Evolutionary conservation across 345 rosid genomes (phyloP).

Genomic region (Litchi chinensis): DNA sequence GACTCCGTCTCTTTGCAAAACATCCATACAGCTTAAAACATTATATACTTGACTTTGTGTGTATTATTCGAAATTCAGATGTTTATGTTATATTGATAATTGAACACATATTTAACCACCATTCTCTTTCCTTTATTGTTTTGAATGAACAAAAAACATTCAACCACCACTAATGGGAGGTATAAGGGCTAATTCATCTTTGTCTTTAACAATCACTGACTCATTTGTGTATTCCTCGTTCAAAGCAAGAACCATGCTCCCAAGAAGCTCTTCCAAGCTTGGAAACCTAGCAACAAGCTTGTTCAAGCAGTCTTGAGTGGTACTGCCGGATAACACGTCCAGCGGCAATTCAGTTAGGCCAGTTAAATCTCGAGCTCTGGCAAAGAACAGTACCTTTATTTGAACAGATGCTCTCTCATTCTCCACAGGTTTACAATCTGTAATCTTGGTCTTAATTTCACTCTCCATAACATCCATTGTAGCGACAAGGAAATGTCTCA

Average conservation of each 20-base stretch:
- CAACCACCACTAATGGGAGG: slow-evolving; percentile 99
- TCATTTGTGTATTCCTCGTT: slow-evolving; percentile 74
- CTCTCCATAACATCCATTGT: slow-evolving; percentile 29
- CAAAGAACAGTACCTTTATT: slow-evolving; percentile 80
- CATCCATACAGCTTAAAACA: too few species aligned
- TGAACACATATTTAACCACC: not conserved
- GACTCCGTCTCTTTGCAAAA: too few species aligned
- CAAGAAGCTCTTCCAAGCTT: slow-evolving; percentile 59
- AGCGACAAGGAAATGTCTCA: not conserved
- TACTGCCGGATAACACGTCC: slow-evolving; percentile 65
- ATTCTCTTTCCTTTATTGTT: not conserved
- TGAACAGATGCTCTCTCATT: slow-evolving; percentile 37
- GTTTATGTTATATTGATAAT: not conserved
- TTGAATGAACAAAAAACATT: not conserved
- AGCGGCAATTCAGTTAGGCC: slow-evolving; percentile 55
- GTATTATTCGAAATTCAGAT: too few species aligned
- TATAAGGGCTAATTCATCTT: slow-evolving; percentile 89
- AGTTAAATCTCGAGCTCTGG: slow-evolving; percentile 82
- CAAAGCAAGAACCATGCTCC: slow-evolving; percentile 77
- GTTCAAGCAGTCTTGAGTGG: slow-evolving; percentile 64
- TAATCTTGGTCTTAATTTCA: slow-evolving; percentile 18
- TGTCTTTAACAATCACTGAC: slow-evolving; percentile 57
- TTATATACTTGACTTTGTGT: too few species aligned
- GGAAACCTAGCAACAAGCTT: slow-evolving; percentile 65
- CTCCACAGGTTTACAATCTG: not conserved